Percentiles rank a stretch among this genome's conserved stretches.
Conservation (phyloP, 805 yeast species). For the Tetrapisispora namnaoensis region DNA sequence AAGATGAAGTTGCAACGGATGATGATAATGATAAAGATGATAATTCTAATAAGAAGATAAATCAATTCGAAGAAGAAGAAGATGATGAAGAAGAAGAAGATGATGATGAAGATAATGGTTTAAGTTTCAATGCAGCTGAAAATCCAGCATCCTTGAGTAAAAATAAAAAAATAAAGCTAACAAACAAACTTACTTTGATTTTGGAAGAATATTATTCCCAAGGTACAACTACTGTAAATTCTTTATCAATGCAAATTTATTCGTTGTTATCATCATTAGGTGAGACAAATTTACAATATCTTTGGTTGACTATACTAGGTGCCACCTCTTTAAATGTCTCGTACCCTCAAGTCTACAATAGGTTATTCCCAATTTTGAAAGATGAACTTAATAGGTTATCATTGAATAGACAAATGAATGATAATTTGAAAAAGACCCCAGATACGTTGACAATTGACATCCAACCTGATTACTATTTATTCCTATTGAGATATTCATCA, state of each 20-base stretch:
- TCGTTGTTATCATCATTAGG: conserved; percentile 74
- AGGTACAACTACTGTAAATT: conserved; percentile 69
- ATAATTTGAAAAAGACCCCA: conserved; percentile 24
- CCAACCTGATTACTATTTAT: conserved; percentile 79
- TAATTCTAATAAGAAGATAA: conserved; percentile 10
- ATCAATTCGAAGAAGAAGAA: conserved; percentile 22
- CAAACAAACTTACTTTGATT: conserved; percentile 40
- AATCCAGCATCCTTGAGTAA: conserved; percentile 17
- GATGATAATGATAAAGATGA: conserved; percentile 21
- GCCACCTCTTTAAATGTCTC: conserved; percentile 68
- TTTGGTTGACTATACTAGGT: conserved; percentile 89
- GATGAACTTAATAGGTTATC: conserved; percentile 76
- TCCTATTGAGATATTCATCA: conserved; percentile 86
- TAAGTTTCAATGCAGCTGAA: conserved; percentile 13
- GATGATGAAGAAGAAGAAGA: conserved; percentile 25
- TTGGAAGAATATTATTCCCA: conserved; percentile 72
- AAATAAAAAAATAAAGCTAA: conserved; percentile 35
- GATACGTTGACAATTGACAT: conserved; percentile 43
- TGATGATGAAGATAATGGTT: conserved; percentile 5
- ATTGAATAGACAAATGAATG: conserved; percentile 24
- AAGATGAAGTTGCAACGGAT: conserved; percentile 21
- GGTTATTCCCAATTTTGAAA: conserved; percentile 59
- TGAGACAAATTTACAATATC: conserved; percentile 52
- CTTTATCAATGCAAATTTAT: conserved; percentile 72
- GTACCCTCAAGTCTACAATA: conserved; percentile 65